A percentile compares a stretch with the other conserved stretches of the same genome.
Conservation (phyloP, 148 eudicot genomes). For the Limonium bicolor region DNA sequence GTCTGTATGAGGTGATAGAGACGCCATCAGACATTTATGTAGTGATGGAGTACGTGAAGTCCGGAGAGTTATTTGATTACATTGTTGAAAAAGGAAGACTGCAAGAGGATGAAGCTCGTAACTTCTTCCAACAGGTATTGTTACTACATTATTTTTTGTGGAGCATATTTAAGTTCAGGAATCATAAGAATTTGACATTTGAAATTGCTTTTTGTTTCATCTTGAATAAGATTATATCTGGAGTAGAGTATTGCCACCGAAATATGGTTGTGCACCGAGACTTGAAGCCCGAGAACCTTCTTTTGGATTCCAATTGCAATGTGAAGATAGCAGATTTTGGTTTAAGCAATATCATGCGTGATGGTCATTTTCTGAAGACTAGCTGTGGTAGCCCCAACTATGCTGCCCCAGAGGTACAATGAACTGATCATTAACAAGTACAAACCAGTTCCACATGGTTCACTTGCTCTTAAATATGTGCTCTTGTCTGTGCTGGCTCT, state of each 20-base stretch:
- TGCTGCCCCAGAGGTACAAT: constrained; percentile 97
- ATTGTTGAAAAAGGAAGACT: constrained; percentile 91
- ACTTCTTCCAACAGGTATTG: constrained; percentile 78
- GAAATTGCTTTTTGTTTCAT: neutral
- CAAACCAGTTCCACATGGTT: too few relatives aligned
- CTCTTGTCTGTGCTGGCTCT: too few relatives aligned
- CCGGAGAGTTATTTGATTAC: constrained; percentile 93
- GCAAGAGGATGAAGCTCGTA: constrained; percentile 92
- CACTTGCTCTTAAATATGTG: too few relatives aligned
- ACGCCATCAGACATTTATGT: constrained; percentile 78
- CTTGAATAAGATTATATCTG: constrained; percentile 69
- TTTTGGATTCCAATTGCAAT: constrained; percentile 71
- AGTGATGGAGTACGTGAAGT: constrained; percentile 93
- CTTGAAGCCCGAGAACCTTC: constrained; percentile 93
- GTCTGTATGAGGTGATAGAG: constrained; percentile 95
- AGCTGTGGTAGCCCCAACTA: constrained; percentile 99
- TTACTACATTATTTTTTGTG: neutral
- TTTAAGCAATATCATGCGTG: constrained; percentile 94
- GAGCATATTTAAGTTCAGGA: neutral
- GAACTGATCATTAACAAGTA: too few relatives aligned
- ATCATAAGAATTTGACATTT: neutral
- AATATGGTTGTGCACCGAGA: constrained; percentile 99
- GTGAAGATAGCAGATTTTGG: constrained; percentile 99
- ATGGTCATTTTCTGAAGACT: constrained; percentile 96
- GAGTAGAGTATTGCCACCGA: constrained; percentile 96